phyloP scores from a whole-genome alignment of 495 filamentous ascomycete species.

The Hypoxylon crocopeplum region DNA sequence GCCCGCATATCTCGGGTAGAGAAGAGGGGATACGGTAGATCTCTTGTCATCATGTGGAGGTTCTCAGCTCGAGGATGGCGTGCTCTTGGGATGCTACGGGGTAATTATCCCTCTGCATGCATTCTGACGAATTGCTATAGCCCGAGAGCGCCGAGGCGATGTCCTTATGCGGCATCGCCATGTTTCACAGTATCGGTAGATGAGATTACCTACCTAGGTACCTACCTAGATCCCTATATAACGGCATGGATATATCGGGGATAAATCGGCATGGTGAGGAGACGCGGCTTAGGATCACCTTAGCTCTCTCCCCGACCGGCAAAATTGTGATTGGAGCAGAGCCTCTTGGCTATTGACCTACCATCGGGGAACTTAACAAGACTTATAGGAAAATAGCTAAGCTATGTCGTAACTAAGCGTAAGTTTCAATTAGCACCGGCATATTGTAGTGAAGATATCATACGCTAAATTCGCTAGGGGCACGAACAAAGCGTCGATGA shows the following conservation, averaged over 20 bases:
- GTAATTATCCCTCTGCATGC: background rate
- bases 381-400: too few relatives aligned
- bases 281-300: slow-evolving; percentile 14
- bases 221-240: too few relatives aligned
- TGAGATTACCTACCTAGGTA: slow-evolving; percentile 5
- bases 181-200: slow-evolving; percentile 25
- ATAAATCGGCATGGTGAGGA: slow-evolving; percentile 23
- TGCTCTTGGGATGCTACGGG: slow-evolving; percentile 6
- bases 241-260: slow-evolving; percentile 7
- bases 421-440: too few relatives aligned
- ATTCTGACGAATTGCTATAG: slow-evolving; percentile 23
- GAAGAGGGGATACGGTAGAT: slow-evolving; percentile 31
- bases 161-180: background rate
- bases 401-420: too few relatives aligned
- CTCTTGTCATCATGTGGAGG: slow-evolving; percentile 12
- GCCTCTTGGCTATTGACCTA: slow-evolving; percentile 24
- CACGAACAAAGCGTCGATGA: too few relatives aligned
- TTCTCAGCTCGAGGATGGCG: slow-evolving; percentile 20
- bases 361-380: too few relatives aligned
- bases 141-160: slow-evolving; percentile 15
- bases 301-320: slow-evolving; percentile 13
- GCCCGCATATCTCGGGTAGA: slow-evolving; percentile 13
- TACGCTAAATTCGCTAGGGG: too few relatives aligned
- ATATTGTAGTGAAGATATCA: too few relatives aligned
- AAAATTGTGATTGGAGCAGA: slow-evolving; percentile 28